These are phyloP conservation scores for Naganishia friedmannii DNA, from an alignment of 768 basidiomycete species.

Conservation along the genomic window DNA sequence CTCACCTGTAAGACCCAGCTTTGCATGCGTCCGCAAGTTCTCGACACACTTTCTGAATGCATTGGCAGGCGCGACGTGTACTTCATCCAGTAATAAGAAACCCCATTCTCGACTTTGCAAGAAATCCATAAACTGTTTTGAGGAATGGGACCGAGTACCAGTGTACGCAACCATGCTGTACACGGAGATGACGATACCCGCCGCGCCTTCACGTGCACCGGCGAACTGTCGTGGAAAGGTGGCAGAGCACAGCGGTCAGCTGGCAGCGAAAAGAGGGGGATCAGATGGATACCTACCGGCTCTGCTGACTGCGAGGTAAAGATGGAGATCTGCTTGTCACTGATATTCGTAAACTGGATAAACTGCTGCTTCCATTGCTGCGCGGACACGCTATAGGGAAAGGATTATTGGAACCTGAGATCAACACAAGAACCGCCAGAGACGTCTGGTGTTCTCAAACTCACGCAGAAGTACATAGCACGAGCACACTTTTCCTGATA, in stretches of 20 bases:
- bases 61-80: conserved; percentile 96
- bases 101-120: conserved; percentile 98
- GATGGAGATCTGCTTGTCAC: conserved; percentile 90
- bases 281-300: not conserved
- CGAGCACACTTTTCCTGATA: conserved; percentile 96
- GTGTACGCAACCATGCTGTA: conserved; percentile 99
- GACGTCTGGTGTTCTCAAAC: conserved; percentile 48
- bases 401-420: not conserved
- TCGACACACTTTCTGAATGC: conserved; percentile 98
- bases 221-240: conserved; percentile 64
- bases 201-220: conserved; percentile 92
- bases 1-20: conserved; percentile 90
- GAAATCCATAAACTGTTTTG: conserved; percentile 99
- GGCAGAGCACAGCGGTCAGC: not conserved
- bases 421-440: not conserved
- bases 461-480: conserved; percentile 95
- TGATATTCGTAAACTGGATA: conserved; percentile 97
- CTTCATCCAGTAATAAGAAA: conserved; percentile 94
- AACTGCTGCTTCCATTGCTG: conserved; percentile 99
- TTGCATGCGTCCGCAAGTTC: conserved; percentile 97
- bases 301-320: conserved; percentile 66
- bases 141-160: conserved; percentile 95
- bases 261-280: not conserved
- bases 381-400: conserved; percentile 57
- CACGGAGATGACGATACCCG: conserved; percentile 96